These are phyloP conservation scores for Eucalyptus globulus DNA, from an alignment of 345 rosid genomes.

Conservation along the genomic window DNA sequence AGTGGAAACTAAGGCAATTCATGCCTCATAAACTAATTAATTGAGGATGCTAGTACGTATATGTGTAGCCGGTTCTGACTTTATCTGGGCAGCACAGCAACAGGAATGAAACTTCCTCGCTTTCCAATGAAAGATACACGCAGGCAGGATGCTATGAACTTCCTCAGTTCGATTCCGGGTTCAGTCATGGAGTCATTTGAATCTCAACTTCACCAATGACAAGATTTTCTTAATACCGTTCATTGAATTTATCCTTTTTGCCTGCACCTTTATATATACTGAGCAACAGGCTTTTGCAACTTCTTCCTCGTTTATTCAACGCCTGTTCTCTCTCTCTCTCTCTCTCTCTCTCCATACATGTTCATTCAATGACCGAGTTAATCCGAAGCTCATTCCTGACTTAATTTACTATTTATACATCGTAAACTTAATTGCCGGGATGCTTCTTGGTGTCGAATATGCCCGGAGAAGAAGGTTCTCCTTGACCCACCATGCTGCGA, in stretches of 20 bases:
- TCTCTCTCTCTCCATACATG: not conserved
- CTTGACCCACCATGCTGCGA: slow-evolving; percentile 33
- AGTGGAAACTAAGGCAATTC: not conserved
- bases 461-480: slow-evolving; percentile 71
- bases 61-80: not conserved
- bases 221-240: not conserved
- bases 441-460: slow-evolving; percentile 80
- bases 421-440: slow-evolving; percentile 7
- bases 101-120: not conserved
- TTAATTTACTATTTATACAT: not conserved
- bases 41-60: not conserved
- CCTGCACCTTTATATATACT: not conserved
- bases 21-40: not conserved
- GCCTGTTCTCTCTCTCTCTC: not conserved
- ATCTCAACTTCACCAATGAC: not conserved
- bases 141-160: not conserved
- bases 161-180: not conserved
- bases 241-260: not conserved
- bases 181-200: not conserved
- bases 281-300: not conserved
- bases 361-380: not conserved
- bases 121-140: no score
- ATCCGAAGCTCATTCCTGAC: not conserved
- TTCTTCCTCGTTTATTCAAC: not conserved
- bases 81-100: not conserved